These are phyloP conservation scores for Allantophomopsis cytisporea DNA, from an alignment of 2,329 filamentous ascomycete genomes.

Conservation along the genomic window DNA sequence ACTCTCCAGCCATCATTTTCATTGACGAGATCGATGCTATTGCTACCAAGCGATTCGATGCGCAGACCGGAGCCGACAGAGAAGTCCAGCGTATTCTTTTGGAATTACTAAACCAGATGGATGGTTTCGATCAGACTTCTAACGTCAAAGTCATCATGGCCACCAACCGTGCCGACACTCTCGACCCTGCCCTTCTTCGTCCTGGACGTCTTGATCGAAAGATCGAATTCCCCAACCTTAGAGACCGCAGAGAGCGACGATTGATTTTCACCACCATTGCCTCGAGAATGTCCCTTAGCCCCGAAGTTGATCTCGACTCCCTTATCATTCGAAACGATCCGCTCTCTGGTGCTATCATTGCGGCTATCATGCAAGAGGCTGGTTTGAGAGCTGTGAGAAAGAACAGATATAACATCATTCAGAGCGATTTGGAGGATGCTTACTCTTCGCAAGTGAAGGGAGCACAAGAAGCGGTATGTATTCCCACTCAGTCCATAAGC, in stretches of 20 bases:
- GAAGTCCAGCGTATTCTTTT: conserved; percentile 98
- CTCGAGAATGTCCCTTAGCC: conserved; percentile 89
- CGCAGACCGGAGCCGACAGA: conserved; percentile 92
- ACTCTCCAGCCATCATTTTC: conserved; percentile 97
- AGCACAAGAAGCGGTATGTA: conserved; percentile 45
- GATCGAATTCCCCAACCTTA: conserved; percentile 94
- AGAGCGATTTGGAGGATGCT: conserved; percentile 89
- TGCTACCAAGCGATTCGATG: conserved; percentile 97
- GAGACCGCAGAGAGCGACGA: conserved; percentile 85
- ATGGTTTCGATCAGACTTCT: conserved; percentile 95
- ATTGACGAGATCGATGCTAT: conserved; percentile 99
- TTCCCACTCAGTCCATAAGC: not conserved
- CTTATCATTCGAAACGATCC: conserved; percentile 96
- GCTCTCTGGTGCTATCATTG: conserved; percentile 87
- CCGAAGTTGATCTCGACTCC: conserved; percentile 91
- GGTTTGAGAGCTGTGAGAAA: conserved; percentile 88
- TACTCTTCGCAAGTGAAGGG: conserved; percentile 96
- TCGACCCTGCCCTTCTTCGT: conserved; percentile 87
- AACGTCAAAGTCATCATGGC: conserved; percentile 99
- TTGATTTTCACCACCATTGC: conserved; percentile 98
- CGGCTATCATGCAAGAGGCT: conserved; percentile 98
- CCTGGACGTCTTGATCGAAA: conserved; percentile 94
- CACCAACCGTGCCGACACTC: conserved; percentile 92
- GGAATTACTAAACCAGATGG: conserved; percentile 98
- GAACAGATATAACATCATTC: conserved; percentile 99